These are phyloP conservation scores for Begonia peltatifolia DNA, from an alignment of 306 rosid species.

Conservation along the genomic window DNA sequence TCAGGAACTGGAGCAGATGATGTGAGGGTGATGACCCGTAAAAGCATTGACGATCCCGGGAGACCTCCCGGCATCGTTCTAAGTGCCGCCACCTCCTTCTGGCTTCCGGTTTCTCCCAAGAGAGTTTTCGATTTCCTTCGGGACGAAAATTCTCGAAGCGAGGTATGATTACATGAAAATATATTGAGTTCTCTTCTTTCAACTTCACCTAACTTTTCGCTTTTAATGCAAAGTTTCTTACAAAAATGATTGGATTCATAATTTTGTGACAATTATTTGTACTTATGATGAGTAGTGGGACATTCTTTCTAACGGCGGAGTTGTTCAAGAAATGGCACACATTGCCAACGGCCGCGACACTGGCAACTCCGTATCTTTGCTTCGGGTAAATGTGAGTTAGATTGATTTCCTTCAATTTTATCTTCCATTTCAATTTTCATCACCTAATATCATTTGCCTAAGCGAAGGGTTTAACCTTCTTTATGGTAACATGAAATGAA, in stretches of 20 bases:
- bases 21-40: constrained; percentile 86
- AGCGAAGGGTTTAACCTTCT: not conserved
- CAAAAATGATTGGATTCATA: not conserved
- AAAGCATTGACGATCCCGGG: constrained; percentile 93
- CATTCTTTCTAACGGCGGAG: constrained; percentile 88
- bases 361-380: constrained; percentile 78
- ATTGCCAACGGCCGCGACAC: constrained; percentile 85
- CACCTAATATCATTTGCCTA: too few relatives aligned
- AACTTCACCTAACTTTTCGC: not conserved
- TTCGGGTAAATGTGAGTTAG: constrained; percentile 65
- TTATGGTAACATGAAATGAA: not conserved
- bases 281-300: constrained; percentile 51
- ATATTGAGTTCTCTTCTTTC: too few relatives aligned
- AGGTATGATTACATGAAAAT: constrained; percentile 26
- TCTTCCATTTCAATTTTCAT: too few relatives aligned
- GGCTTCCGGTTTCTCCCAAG: constrained; percentile 87
- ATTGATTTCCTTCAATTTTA: not conserved
- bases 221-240: not conserved
- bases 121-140: constrained; percentile 85
- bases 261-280: not conserved
- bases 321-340: constrained; percentile 94
- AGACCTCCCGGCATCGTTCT: constrained; percentile 92
- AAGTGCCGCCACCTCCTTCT: constrained; percentile 91
- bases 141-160: constrained; percentile 74
- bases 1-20: constrained; percentile 93